A percentile compares a stretch with the other conserved stretches of the same genome.
phyloP scores from a whole-genome alignment of 2,329 filamentous ascomycete genomes.

The Neurospora sp. region DNA sequence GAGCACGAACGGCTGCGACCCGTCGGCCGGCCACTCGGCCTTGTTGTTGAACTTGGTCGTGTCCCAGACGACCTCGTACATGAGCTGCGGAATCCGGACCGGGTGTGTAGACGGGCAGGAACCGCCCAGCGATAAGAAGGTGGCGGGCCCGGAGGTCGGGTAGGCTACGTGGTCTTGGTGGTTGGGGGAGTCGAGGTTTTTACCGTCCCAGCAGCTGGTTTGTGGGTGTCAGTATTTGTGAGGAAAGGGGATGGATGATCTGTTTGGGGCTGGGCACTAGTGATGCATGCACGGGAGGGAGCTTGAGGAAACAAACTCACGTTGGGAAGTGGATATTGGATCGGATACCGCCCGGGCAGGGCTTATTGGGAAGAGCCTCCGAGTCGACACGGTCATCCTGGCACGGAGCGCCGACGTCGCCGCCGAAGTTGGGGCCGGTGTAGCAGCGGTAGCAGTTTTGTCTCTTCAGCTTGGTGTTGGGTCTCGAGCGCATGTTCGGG shows the following conservation, averaged over 20 bases:
- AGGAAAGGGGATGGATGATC: constrained; percentile 40
- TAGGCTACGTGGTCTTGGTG: constrained; percentile 35
- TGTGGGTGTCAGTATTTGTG: constrained; percentile 36
- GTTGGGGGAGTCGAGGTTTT: constrained; percentile 37
- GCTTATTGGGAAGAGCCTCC: constrained; percentile 27
- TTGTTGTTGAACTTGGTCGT: constrained; percentile 30
- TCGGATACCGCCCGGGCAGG: constrained; percentile 34
- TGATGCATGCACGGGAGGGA: constrained; percentile 23
- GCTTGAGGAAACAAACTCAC: constrained; percentile 23
- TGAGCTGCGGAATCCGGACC: constrained; percentile 34
- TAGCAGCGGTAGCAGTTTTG: constrained; percentile 36
- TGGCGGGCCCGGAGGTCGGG: constrained; percentile 30
- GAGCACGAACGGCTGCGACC: constrained; percentile 27
- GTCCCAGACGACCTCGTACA: constrained; percentile 39
- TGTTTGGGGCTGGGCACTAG: constrained; percentile 28
- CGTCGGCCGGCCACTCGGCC: constrained; percentile 27
- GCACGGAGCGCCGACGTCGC: constrained; percentile 29
- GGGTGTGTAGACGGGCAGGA: constrained; percentile 29
- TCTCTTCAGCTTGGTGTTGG: constrained; percentile 21
- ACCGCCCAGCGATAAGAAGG: constrained; percentile 27
- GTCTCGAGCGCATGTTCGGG: constrained; percentile 24
- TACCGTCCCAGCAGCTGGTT: constrained; percentile 40
- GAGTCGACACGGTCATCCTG: constrained; percentile 23
- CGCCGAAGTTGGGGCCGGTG: constrained; percentile 35
- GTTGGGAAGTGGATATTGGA: constrained; percentile 38